phyloP scores from a whole-genome alignment of 2,329 filamentous ascomycete genomes.

The Colletotrichum tofieldiae region DNA sequence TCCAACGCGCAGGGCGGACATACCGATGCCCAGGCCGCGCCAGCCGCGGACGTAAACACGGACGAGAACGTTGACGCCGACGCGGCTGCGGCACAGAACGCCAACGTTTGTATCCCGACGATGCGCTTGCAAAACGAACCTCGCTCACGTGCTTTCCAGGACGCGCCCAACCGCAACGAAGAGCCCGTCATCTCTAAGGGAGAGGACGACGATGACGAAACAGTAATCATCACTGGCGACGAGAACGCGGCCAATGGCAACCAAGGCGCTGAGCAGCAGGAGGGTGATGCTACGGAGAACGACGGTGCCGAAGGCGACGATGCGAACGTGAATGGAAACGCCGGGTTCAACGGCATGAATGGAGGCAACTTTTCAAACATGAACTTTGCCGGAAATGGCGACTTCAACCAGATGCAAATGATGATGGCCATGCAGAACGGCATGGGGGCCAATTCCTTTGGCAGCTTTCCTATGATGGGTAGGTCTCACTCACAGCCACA shows the following conservation, averaged over 20 bases:
- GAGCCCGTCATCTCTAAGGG: conserved; percentile 30
- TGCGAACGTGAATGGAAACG: conserved; percentile 49
- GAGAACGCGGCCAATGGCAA: conserved; percentile 35
- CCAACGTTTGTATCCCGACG: conserved; percentile 6
- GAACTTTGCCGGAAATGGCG: conserved; percentile 71
- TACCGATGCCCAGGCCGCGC: conserved; percentile 8
- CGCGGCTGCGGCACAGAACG: conserved; percentile 19
- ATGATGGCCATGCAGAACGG: conserved; percentile 84
- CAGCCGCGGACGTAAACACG: background rate
- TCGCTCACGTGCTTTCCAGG: conserved; percentile 24
- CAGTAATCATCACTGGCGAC: conserved; percentile 37
- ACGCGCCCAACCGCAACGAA: conserved; percentile 20
- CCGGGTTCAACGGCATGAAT: conserved; percentile 58
- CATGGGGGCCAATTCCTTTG: conserved; percentile 70
- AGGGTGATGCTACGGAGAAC: conserved; percentile 42
- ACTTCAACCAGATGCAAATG: conserved; percentile 85
- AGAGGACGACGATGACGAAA: conserved; percentile 40
- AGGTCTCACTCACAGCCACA: conserved; percentile 57
- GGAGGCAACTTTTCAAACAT: conserved; percentile 69
- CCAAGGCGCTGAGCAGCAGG: conserved; percentile 18
- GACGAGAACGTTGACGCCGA: background rate
- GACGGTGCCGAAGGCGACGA: conserved; percentile 46
- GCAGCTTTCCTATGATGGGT: conserved; percentile 89
- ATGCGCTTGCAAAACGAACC: background rate
- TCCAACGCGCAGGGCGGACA: conserved; percentile 7